Base-by-base conservation (phyloP, 139 green algal genomes). In the Spirogloea muscicola region DNA sequence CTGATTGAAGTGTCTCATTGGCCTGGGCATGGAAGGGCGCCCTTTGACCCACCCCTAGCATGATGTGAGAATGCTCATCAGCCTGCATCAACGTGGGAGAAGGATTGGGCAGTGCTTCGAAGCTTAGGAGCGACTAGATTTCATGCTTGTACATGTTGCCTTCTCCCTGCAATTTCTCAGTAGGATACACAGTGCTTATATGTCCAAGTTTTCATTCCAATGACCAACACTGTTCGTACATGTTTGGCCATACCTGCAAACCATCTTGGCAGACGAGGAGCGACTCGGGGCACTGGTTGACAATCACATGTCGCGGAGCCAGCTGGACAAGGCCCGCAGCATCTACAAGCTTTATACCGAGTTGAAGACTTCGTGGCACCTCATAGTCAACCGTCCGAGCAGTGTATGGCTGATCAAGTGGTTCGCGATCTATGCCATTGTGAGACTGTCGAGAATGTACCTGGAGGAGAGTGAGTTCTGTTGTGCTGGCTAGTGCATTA, bases 211-310 rank as follows among this genome's bases (percentile, higher is more conserved):
- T 33, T 6, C 40, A 62, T 21, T 9, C 18, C 7, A 43, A 62
- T 33, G 7, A 62, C 5, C 31, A 31, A 21, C 5, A 62, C 6
- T 62, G 31, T 43, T 62, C 6, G 7, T 31, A 6, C 18, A 33
- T 33, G 18, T 33, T 38, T 7, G 9, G 40, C 52, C 5, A 33
- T 62, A 74, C 65, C 65, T 64, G 21, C 1, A 63, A 67, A 16
- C 65, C 65, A 7, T 74, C 65, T 25, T 74, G 65, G 43, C 65
- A 74, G 3, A 74, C 38, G 9, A 64, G n/a, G 3, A 74, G 49
- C 1, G 65, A n/a, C 36, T 65, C 48, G 10, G 65, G 39, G 37
- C 31, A 64, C n/a, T 25, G 18, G 43, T 74, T 74, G 34, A n/a
- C 13, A 38, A 74, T 39, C 40, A 74, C 34, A 44, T 58, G 64